Base-by-base conservation (phyloP, 108 stramenopile species). In the Skeletonema marinoi region DNA sequence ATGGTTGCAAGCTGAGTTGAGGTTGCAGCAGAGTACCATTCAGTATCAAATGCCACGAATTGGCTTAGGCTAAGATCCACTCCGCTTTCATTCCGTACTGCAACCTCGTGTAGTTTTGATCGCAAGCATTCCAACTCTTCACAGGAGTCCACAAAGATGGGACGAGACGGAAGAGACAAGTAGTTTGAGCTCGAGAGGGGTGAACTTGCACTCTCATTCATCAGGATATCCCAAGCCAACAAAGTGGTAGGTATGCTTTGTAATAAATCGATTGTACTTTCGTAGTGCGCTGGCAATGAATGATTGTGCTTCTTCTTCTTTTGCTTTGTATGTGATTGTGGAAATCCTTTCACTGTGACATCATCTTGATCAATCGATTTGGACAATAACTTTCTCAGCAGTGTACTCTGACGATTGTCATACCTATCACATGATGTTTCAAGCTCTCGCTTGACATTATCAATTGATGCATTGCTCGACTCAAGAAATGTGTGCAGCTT, bases 31-130 rank as follows among this genome's bases (percentile, higher is more conserved):
- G 76, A 54, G 41, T 25, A 59, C 36, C 61, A 82, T 36, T 82
- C 81, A 16, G 81, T 73, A 38, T 82, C 81, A 46, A 82, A 82
- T 33, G 81, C 69, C 0, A 82, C 56, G 3, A 82, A 21, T n/a
- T 50, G 35, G 30, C 71, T 69, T 17, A 73, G 58, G 17, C 21
- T 56, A 21, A 77, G 63, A 7, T 50, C 41, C 1, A 36, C 66
- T n/a, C 60, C 41, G 30, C 14, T n/a, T 35, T 39, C 63, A 13
- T 11, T 64, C 8, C 54, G 54, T 2, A 38, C 9, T 64, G 35
- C 63, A 64, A 64, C 38, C 12, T 2, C 33, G 8, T 59, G 51
- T 4, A 86, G 60, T 71, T 75, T 80, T 2, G 70, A 44, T 70
- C 19, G 51, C 3, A 83, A 75, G 36, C 31, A 50, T 42, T 50